Percentiles rank a stretch among this genome's conserved stretches.
These are phyloP conservation scores for Stachybotrys echinatus DNA, from an alignment of 2,329 filamentous ascomycete genomes.

Conservation along the genomic window DNA sequence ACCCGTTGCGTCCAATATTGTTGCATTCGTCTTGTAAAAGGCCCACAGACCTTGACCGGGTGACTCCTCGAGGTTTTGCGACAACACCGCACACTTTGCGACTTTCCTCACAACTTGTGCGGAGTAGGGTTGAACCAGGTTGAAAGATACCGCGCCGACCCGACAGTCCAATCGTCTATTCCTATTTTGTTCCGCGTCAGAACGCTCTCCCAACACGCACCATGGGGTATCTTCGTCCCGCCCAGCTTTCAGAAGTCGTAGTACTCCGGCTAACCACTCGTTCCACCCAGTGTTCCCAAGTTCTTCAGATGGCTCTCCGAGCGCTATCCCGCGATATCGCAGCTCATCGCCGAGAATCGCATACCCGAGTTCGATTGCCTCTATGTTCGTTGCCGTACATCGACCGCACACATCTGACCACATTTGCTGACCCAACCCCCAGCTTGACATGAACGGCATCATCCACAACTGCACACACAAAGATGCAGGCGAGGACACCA, in stretches of 20 bases:
- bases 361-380: slow-evolving; percentile 99
- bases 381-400: slow-evolving; percentile 53
- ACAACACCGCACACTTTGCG: neutral
- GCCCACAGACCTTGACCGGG: neutral
- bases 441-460: slow-evolving; percentile 98
- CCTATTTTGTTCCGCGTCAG: neutral
- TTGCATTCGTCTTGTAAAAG: neutral
- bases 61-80: too few species aligned
- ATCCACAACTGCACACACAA: slow-evolving; percentile 99
- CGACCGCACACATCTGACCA: slow-evolving; percentile 5
- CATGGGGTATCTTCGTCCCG: neutral
- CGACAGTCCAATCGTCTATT: neutral
- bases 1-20: neutral
- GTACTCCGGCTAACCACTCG: too few species aligned
- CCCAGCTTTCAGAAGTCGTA: too few species aligned
- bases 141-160: neutral
- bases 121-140: neutral
- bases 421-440: slow-evolving; percentile 15
- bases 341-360: slow-evolving; percentile 96
- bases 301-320: slow-evolving; percentile 99
- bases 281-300: slow-evolving; percentile 73
- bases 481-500: slow-evolving; percentile 78
- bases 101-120: neutral
- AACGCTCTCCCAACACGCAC: neutral
- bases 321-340: slow-evolving; percentile 96